phyloP scores from a whole-genome alignment of 148 eudicot species.

The Cornus controversa region DNA sequence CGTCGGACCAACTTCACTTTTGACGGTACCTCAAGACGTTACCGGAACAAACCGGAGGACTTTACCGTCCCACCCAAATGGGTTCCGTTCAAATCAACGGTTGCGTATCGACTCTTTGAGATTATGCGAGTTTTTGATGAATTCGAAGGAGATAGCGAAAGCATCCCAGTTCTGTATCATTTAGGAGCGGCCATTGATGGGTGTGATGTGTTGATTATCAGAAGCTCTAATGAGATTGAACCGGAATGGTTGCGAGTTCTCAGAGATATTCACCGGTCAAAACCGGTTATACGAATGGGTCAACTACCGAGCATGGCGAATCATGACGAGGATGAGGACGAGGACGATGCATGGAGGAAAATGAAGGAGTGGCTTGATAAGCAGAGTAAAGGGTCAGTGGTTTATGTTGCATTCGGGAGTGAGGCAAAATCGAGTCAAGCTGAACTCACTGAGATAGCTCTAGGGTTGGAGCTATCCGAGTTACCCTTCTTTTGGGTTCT shows the following conservation, averaged over 20 bases:
- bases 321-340: background rate
- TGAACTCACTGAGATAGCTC: background rate
- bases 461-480: background rate
- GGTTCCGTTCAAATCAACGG: background rate
- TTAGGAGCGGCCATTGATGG: background rate
- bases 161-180: background rate
- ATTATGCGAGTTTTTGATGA: background rate
- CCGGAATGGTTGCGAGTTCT: background rate
- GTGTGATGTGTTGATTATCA: conserved; percentile 4
- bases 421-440: background rate
- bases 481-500: background rate
- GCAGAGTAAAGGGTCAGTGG: conserved; percentile 1
- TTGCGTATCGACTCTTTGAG: background rate
- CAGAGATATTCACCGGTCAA: background rate
- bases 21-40: background rate
- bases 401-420: conserved; percentile 14
- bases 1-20: background rate
- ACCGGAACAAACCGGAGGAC: background rate
- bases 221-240: conserved; percentile 14
- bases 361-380: conserved; percentile 7
- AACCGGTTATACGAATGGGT: conserved; percentile 9
- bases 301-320: background rate
- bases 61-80: background rate
- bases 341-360: background rate
- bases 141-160: background rate